phyloP scores from a whole-genome alignment of 2,329 filamentous ascomycete genomes.

The Cryphonectria carpinicola region DNA sequence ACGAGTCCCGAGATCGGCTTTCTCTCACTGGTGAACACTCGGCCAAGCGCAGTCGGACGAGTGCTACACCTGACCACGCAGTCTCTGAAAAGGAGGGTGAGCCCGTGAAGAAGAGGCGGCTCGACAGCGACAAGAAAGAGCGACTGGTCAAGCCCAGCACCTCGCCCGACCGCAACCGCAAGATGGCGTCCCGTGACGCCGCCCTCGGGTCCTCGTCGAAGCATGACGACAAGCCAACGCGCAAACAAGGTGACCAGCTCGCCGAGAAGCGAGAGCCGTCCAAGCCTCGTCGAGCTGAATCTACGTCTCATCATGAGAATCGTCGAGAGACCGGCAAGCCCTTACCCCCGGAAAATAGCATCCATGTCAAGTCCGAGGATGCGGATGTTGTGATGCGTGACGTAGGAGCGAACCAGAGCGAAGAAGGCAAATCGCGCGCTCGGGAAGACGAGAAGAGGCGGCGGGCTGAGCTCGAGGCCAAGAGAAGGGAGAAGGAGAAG shows the following conservation, averaged over 20 bases:
- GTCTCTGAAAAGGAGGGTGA: slow-evolving; percentile 59
- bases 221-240: slow-evolving; percentile 39
- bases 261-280: slow-evolving; percentile 41
- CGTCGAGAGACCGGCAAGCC: slow-evolving; percentile 49
- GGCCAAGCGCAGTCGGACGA: slow-evolving; percentile 62
- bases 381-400: slow-evolving; percentile 61
- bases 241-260: slow-evolving; percentile 49
- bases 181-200: slow-evolving; percentile 47
- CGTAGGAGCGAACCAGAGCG: slow-evolving; percentile 37
- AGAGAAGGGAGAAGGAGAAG: slow-evolving; percentile 38
- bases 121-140: slow-evolving; percentile 59
- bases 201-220: slow-evolving; percentile 30
- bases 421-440: slow-evolving; percentile 33
- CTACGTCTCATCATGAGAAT: slow-evolving; percentile 41
- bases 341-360: slow-evolving; percentile 50
- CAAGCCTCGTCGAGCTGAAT: slow-evolving; percentile 44
- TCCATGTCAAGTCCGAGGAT: slow-evolving; percentile 63
- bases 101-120: slow-evolving; percentile 59
- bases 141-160: slow-evolving; percentile 48
- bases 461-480: slow-evolving; percentile 35
- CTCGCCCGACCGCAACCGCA: slow-evolving; percentile 52
- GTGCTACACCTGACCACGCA: slow-evolving; percentile 60
- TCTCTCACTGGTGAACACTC: slow-evolving; percentile 55
- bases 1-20: slow-evolving; percentile 59
- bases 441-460: slow-evolving; percentile 37